Percentiles rank a stretch among this genome's conserved stretches.
These are phyloP conservation scores for Flaveria floridana DNA, from an alignment of 140 eudicot species.

Conservation along the genomic window DNA sequence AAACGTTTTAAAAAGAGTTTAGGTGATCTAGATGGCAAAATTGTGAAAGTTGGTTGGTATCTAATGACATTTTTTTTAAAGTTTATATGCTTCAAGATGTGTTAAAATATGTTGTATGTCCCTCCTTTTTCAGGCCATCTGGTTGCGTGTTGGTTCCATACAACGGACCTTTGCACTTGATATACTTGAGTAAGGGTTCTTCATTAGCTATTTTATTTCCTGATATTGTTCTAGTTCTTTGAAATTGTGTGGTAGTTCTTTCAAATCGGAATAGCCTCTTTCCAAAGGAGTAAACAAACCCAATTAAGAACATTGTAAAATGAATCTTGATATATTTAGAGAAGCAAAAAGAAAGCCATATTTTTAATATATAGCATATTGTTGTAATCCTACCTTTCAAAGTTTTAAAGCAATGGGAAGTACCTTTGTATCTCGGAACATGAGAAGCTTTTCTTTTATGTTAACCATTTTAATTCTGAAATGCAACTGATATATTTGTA, in stretches of 20 bases:
- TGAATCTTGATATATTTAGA: neutral
- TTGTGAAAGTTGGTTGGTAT: slow-evolving; percentile 9
- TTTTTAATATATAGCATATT: neutral
- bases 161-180: slow-evolving; percentile 91
- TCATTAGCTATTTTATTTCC: slow-evolving; percentile 20
- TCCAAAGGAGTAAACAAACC: neutral
- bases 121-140: slow-evolving; percentile 58
- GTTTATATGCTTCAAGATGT: slow-evolving; percentile 24
- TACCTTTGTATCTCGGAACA: neutral
- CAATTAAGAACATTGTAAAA: slow-evolving; percentile 7
- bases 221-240: neutral
- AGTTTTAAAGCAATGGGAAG: slow-evolving; percentile 5
- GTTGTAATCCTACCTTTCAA: neutral
- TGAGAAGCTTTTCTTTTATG: slow-evolving; percentile 10
- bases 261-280: neutral
- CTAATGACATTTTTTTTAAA: neutral
- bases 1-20: neutral
- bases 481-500: slow-evolving; percentile 23
- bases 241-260: slow-evolving; percentile 17
- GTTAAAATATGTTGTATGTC: slow-evolving; percentile 11
- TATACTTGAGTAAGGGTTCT: slow-evolving; percentile 70
- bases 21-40: neutral
- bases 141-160: slow-evolving; percentile 70
- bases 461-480: slow-evolving; percentile 6
- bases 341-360: slow-evolving; percentile 16